Conservation (phyloP, 257 asterid species). For the Marsdenia floribunda region DNA sequence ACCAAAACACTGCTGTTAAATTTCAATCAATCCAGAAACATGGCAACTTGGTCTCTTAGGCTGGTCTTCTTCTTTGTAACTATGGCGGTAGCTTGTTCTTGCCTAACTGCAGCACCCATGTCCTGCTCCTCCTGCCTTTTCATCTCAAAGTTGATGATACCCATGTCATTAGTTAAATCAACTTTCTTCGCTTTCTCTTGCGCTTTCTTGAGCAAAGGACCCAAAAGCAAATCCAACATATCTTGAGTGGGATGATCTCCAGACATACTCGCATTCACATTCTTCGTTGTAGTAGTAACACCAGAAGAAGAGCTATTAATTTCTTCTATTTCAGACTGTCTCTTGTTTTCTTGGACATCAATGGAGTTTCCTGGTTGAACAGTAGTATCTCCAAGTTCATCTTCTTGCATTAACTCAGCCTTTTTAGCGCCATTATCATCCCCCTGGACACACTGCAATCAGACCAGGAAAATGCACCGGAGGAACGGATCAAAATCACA, state of each 20-base stretch:
- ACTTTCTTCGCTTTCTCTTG: conserved; percentile 20
- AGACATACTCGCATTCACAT: conserved; percentile 16
- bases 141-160: conserved; percentile 17
- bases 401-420: neutral
- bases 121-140: conserved; percentile 4
- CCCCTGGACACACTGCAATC: conserved; percentile 19
- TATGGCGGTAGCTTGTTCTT: conserved; percentile 5
- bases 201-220: conserved; percentile 35
- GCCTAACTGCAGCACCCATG: conserved; percentile 8
- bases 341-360: conserved; percentile 6
- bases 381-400: neutral
- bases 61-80: conserved; percentile 40
- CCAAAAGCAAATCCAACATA: conserved; percentile 42
- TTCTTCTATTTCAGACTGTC: conserved; percentile 2
- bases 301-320: neutral
- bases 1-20: neutral
- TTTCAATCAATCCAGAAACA: conserved; percentile 30
- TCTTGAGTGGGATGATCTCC: conserved; percentile 30
- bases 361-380: conserved; percentile 3
- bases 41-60: conserved; percentile 42
- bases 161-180: conserved; percentile 14
- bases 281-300: conserved; percentile 7
- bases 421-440: conserved; percentile 7
- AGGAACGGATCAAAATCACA: too few species aligned
- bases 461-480: too few species aligned